Evolutionary conservation across 169 alveolate species (phyloP), one percentile per base, ranked within the genome.

Genomic region (Cyclospora cayetanensis): DNA sequence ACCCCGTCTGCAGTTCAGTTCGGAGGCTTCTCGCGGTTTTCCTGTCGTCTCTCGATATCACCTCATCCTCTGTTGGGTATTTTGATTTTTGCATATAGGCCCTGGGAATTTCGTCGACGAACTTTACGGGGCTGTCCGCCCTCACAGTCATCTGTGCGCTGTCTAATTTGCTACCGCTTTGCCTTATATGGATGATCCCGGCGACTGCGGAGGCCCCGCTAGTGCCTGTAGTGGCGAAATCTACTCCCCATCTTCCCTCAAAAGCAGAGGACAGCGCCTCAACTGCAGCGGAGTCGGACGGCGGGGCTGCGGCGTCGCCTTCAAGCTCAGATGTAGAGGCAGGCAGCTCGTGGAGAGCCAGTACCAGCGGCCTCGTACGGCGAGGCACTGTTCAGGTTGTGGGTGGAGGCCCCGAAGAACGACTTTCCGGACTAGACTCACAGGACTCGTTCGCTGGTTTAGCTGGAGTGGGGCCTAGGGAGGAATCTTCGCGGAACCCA

Each of bases 21-120:
- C 18, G 60, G 9, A 50, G 9, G 60, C 18, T n/a, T n/a, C n/a
- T n/a, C n/a, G n/a, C n/a, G n/a, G n/a, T n/a, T n/a, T n/a, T n/a
- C n/a, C 35, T 60, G 11, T 31, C 52, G 41, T 5, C 31, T 25
- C 31, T 25, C 34, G 31, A 39, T 41, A 15, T 76, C 27, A 4
- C 2, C 25, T 11, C 37, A 7, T 34, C 39, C 43, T 25, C 34
- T 83, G 53, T 35, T 18, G 25, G 25, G 3, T 25, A 9, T 41
- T 52, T n/a, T 25, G 7, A 29, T 29, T 68, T 68, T 27, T 1
- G 1, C 39, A 20, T 74, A 22, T 84, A 90, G 93, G 86, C 90
- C 66, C 93, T 96, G 42, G 95, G 96, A 25, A 95, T 96, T 37
- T 92, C 95, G 53, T 80, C 96, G 34, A 93, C 90, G 31, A 95